Percentiles rank a stretch among this genome's conserved stretches.
phyloP scores from a whole-genome alignment of 2,329 filamentous ascomycete species.

The Fusarium metavorans region DNA sequence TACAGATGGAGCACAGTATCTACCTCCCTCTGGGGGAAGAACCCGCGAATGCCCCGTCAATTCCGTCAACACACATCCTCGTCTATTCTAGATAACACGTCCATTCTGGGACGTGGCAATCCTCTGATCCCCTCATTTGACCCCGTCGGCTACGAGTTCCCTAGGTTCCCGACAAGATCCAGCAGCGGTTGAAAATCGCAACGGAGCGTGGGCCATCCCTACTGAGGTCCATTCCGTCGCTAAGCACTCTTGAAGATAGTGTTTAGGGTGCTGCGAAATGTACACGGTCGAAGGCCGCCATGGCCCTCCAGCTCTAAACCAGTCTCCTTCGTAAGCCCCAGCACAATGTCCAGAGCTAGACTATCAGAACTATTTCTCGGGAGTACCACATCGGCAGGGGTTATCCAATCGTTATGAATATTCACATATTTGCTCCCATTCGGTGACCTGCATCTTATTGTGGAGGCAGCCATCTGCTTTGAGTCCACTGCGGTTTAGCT shows the following conservation, averaged over 20 bases:
- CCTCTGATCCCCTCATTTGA: neutral
- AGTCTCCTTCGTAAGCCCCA: neutral
- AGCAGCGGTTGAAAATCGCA: neutral
- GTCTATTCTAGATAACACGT: neutral
- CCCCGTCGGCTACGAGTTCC: neutral
- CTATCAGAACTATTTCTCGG: neutral
- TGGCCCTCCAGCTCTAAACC: neutral
- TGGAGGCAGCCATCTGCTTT: neutral
- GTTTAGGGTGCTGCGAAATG: neutral
- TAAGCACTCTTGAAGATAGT: neutral
- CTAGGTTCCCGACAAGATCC: neutral
- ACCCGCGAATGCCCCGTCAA: no score
- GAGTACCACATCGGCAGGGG: neutral
- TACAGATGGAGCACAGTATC: neutral
- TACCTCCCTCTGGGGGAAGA: neutral
- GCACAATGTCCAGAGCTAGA: neutral
- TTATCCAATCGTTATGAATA: neutral
- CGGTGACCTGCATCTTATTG: neutral
- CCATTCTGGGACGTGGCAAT: neutral
- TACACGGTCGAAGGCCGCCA: neutral
- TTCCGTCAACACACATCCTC: neutral
- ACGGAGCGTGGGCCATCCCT: neutral
- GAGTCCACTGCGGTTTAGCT: neutral
- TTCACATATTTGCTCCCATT: neutral
- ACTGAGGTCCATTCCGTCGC: neutral